phyloP scores from a whole-genome alignment of 768 basidiomycete genomes.

The Suillus weaverae region DNA sequence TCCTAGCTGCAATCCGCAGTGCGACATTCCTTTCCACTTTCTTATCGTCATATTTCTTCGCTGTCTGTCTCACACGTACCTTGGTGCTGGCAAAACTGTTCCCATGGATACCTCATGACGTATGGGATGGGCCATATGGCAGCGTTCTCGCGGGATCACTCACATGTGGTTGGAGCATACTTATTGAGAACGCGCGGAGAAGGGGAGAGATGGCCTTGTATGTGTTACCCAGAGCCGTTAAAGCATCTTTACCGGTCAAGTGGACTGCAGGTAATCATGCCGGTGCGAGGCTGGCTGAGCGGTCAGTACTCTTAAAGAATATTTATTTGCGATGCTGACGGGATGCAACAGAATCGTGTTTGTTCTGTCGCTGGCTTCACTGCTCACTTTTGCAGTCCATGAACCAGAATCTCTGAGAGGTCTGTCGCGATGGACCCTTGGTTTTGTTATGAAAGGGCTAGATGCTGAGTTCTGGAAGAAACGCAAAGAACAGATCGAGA shows the following conservation, averaged over 20 bases:
- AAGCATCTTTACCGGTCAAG: constrained; percentile 57
- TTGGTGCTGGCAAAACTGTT: constrained; percentile 62
- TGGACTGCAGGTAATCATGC: constrained; percentile 49
- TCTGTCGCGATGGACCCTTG: constrained; percentile 68
- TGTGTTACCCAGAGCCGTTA: constrained; percentile 69
- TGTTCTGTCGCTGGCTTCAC: constrained; percentile 59
- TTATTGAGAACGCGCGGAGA: constrained; percentile 70
- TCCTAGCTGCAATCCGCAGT: constrained; percentile 59
- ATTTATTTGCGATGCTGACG: constrained; percentile 12
- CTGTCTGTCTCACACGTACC: constrained; percentile 70
- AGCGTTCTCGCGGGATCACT: constrained; percentile 66
- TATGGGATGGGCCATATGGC: constrained; percentile 78
- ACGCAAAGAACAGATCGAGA: constrained; percentile 18
- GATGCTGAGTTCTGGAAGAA: constrained; percentile 55
- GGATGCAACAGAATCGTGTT: constrained; percentile 51
- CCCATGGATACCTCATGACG: constrained; percentile 69
- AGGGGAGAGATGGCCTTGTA: constrained; percentile 81
- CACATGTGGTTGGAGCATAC: constrained; percentile 73
- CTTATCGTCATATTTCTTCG: constrained; percentile 66
- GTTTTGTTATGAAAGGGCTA: constrained; percentile 65
- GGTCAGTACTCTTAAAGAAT: constrained; percentile 40
- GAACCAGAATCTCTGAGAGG: constrained; percentile 68
- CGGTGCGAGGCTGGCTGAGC: constrained; percentile 48
- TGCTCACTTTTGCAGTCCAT: constrained; percentile 64
- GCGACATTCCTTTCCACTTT: constrained; percentile 74